Conservation (phyloP, 768 basidiomycete species). For the Pleurotus eryngii region DNA sequence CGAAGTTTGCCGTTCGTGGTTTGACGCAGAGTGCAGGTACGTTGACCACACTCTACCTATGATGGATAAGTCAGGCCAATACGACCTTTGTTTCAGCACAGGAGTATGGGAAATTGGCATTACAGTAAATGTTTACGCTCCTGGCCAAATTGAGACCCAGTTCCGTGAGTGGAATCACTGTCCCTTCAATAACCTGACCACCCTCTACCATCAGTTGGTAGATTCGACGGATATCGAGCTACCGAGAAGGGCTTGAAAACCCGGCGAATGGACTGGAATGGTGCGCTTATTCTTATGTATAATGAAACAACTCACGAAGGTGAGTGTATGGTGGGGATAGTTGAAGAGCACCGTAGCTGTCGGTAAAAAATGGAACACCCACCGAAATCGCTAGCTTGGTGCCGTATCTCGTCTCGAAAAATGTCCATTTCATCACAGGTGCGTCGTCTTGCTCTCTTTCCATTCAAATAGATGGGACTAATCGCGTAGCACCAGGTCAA, state of each 20-base stretch:
- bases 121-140: conserved; percentile 39
- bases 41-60: neutral
- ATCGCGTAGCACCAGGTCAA: neutral
- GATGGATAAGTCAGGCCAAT: too few relatives aligned
- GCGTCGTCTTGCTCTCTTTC: neutral
- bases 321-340: neutral
- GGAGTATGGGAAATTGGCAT: conserved; percentile 29
- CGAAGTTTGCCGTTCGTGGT: conserved; percentile 39
- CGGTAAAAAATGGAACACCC: conserved; percentile 13
- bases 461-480: too few relatives aligned
- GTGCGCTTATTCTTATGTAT: neutral
- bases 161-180: conserved; percentile 21
- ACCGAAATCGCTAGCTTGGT: conserved; percentile 29
- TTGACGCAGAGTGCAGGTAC: conserved; percentile 31
- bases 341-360: conserved; percentile 1
- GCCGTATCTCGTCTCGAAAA: conserved; percentile 28
- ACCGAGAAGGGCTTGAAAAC: neutral
- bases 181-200: too few relatives aligned
- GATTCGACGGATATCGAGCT: conserved; percentile 9
- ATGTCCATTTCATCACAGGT: conserved; percentile 17
- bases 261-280: neutral
- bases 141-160: conserved; percentile 26
- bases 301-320: too few relatives aligned
- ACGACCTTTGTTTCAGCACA: conserved; percentile 15
- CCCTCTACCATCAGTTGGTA: neutral